Evolutionary conservation across 148 eudicot genomes (phyloP).

Genomic region (Fagopyrum tataricum): DNA sequence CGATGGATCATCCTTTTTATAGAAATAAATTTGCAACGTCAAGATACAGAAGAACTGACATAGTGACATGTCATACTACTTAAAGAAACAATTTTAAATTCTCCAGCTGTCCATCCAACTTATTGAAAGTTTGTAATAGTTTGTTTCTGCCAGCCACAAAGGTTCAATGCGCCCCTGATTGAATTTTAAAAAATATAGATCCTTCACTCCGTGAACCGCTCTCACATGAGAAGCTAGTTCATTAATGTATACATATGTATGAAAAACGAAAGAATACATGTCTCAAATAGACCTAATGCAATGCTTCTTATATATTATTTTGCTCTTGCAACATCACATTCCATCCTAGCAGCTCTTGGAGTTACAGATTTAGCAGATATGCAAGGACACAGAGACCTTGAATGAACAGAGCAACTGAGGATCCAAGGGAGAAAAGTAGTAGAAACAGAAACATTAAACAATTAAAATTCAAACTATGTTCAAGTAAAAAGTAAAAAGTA

Average conservation of each 20-base stretch:
- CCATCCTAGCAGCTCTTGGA: not conserved
- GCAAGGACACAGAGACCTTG: too few relatives aligned
- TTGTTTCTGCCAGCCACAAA: too few relatives aligned
- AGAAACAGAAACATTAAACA: too few relatives aligned
- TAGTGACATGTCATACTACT: not conserved
- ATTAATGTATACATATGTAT: not conserved
- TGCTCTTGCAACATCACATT: not conserved
- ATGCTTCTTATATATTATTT: not conserved
- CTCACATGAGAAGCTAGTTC: not conserved
- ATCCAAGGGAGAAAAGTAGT: too few relatives aligned
- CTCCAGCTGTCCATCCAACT: too few relatives aligned
- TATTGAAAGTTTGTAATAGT: too few relatives aligned
- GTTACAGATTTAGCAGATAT: not conserved
- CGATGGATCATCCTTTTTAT: too few relatives aligned
- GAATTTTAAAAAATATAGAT: too few relatives aligned
- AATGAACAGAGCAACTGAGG: too few relatives aligned
- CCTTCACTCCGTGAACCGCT: not conserved
- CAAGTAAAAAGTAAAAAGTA: not conserved
- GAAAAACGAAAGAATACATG: not conserved
- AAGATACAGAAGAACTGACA: not conserved
- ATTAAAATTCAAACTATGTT: too few relatives aligned
- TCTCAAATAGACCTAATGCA: not conserved
- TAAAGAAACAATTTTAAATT: not conserved
- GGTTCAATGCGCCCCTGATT: not conserved
- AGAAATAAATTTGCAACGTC: not conserved